Percentiles rank a stretch among this genome's conserved stretches.
Evolutionary conservation across 2,329 filamentous ascomycete genomes (phyloP).

Genomic region (Talaromyces sp.): DNA sequence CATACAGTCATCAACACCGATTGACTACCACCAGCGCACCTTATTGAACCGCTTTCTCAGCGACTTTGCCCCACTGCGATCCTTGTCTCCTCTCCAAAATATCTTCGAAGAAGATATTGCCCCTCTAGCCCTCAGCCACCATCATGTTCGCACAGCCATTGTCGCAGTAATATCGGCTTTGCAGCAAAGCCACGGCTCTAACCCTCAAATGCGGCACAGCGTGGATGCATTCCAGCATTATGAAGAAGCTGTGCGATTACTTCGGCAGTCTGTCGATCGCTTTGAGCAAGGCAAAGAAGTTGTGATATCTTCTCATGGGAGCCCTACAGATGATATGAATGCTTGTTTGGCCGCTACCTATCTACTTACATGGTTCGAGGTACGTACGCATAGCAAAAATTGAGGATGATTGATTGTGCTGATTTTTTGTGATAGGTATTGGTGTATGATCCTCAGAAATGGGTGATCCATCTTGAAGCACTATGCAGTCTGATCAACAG

Average conservation of each 20-base stretch:
- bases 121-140: background rate
- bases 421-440: background rate
- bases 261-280: background rate
- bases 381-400: background rate
- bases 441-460: slow-evolving; percentile 7
- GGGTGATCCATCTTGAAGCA: background rate
- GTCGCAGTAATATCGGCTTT: slow-evolving; percentile 1
- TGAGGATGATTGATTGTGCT: background rate
- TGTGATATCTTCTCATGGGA: background rate
- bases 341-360: slow-evolving; percentile 1
- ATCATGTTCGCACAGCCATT: slow-evolving; percentile 5
- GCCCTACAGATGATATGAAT: background rate
- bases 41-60: background rate
- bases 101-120: slow-evolving; percentile 7
- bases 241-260: slow-evolving; percentile 4
- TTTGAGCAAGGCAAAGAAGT: background rate
- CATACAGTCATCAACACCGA: background rate
- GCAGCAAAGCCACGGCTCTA: background rate
- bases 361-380: slow-evolving; percentile 7
- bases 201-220: background rate
- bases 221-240: slow-evolving; percentile 4
- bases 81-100: slow-evolving; percentile 1
- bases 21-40: background rate
- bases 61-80: background rate
- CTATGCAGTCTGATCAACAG: slow-evolving; percentile 1